These are phyloP conservation scores for Suhomyces bolitotheri DNA, from an alignment of 1,139 yeast genomes.

Conservation along the genomic window DNA sequence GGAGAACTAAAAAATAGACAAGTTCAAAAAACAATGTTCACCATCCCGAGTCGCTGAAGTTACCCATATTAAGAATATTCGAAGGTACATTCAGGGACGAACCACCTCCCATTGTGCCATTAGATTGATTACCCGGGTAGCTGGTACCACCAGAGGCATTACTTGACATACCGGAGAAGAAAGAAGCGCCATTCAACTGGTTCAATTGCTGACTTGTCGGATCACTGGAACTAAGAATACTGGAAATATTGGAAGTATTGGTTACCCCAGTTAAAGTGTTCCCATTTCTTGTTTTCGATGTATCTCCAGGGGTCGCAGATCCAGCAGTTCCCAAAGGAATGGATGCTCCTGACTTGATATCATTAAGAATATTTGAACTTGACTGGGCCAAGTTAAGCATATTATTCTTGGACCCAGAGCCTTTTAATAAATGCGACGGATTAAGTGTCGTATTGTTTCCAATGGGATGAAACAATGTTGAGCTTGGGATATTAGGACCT, in stretches of 20 bases:
- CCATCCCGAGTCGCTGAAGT: conserved; percentile 14
- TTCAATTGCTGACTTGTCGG: conserved; percentile 10
- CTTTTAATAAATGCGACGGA: conserved; percentile 15
- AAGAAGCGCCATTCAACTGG: conserved; percentile 12
- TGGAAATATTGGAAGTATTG: not conserved
- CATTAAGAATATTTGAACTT: conserved; percentile 4
- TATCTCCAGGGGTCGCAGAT: not conserved
- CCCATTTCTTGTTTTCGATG: not conserved
- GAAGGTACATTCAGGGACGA: conserved; percentile 1
- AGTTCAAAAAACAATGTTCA: too few species aligned
- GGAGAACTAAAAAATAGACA: too few species aligned
- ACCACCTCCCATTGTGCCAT: not conserved
- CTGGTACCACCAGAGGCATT: conserved; percentile 1
- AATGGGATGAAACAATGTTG: conserved; percentile 13
- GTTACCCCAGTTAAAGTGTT: not conserved
- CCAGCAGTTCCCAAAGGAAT: conserved; percentile 3
- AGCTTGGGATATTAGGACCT: conserved; percentile 4
- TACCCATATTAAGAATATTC: conserved; percentile 11
- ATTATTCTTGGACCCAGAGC: conserved; percentile 9
- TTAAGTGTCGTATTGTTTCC: conserved; percentile 12
- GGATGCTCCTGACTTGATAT: conserved; percentile 4
- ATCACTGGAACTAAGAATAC: conserved; percentile 3
- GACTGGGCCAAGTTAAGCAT: conserved; percentile 7
- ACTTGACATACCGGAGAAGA: conserved; percentile 11
- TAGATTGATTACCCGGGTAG: not conserved